A percentile compares a stretch with the other conserved stretches of the same genome.
phyloP scores from a whole-genome alignment of 2,329 filamentous ascomycete genomes.

The Xylariomycetidae sp. region DNA sequence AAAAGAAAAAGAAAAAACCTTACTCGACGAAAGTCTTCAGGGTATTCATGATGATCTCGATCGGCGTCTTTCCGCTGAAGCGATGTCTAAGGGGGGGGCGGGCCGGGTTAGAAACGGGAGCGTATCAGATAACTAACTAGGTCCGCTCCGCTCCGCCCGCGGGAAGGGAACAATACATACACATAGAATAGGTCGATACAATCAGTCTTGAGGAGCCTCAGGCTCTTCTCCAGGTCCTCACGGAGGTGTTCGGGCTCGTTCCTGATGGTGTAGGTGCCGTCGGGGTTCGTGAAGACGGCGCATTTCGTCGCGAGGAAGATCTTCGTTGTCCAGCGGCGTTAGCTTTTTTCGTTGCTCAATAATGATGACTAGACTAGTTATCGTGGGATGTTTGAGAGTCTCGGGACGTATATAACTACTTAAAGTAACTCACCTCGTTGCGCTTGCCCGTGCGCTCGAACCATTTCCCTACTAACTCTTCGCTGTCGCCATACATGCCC shows the following conservation, averaged over 20 bases:
- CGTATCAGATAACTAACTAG: too few relatives aligned
- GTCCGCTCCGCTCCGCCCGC: too few relatives aligned
- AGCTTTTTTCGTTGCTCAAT: conserved; percentile 43
- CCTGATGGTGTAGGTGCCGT: conserved; percentile 8
- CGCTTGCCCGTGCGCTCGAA: conserved; percentile 20
- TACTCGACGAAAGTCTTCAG: too few relatives aligned
- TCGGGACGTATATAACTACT: too few relatives aligned
- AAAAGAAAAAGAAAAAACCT: too few relatives aligned
- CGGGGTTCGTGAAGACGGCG: conserved; percentile 25
- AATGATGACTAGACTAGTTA: conserved; percentile 3
- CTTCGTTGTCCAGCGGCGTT: conserved; percentile 39
- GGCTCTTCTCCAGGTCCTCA: conserved; percentile 33
- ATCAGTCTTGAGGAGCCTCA: conserved; percentile 39
- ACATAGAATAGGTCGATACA: conserved; percentile 47
- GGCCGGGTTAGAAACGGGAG: too few relatives aligned
- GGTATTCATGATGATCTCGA: conserved; percentile 60
- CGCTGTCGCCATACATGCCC: conserved; percentile 31
- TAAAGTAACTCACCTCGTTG: too few relatives aligned
- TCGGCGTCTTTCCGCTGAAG: conserved; percentile 47
- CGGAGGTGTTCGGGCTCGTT: conserved; percentile 36
- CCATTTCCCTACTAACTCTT: conserved; percentile 37
- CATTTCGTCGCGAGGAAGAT: conserved; percentile 49
- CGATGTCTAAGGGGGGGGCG: too few relatives aligned
- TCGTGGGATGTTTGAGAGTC: too few relatives aligned
- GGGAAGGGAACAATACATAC: too few relatives aligned